Evolutionary conservation across 768 basidiomycete genomes (phyloP).

Genomic region (Suillus clintonianus): DNA sequence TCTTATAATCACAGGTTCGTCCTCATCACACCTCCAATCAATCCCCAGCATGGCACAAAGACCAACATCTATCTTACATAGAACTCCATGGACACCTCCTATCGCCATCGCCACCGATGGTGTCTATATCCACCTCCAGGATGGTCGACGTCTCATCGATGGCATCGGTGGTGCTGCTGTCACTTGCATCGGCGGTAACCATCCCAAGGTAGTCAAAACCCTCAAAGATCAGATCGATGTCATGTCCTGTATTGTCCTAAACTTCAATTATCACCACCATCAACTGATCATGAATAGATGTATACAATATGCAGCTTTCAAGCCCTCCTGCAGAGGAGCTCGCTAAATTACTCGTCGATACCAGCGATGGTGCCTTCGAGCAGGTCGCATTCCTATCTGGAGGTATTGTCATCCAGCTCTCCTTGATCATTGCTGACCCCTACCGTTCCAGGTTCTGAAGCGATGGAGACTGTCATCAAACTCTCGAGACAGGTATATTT

Average conservation of each 20-base stretch:
- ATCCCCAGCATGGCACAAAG: too few species aligned
- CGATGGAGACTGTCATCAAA: conserved; percentile 87
- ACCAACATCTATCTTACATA: conserved; percentile 53
- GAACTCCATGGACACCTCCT: conserved; percentile 76
- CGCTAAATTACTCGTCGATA: conserved; percentile 63
- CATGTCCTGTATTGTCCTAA: conserved; percentile 60
- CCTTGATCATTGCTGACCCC: not conserved
- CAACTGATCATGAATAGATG: conserved; percentile 49
- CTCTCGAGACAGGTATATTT: conserved; percentile 67
- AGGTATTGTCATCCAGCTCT: conserved; percentile 42
- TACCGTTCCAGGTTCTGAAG: conserved; percentile 68
- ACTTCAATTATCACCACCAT: not conserved
- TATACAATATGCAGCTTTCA: conserved; percentile 84
- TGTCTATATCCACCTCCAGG: conserved; percentile 69
- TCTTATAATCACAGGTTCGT: not conserved
- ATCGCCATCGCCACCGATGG: conserved; percentile 68
- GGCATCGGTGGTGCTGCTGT: conserved; percentile 88
- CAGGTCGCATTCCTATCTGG: conserved; percentile 73
- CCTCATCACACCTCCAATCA: too few species aligned
- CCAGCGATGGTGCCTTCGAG: conserved; percentile 74
- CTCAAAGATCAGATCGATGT: conserved; percentile 81
- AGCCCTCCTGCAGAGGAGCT: conserved; percentile 82
- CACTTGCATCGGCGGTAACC: conserved; percentile 70
- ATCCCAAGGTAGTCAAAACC: conserved; percentile 71
- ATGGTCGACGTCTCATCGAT: conserved; percentile 72